Evolutionary conservation across 2,329 filamentous ascomycete species (phyloP), one percentile per base, ranked within the genome.

Genomic region (Ophiocordyceps camponoti-leonardi): DNA sequence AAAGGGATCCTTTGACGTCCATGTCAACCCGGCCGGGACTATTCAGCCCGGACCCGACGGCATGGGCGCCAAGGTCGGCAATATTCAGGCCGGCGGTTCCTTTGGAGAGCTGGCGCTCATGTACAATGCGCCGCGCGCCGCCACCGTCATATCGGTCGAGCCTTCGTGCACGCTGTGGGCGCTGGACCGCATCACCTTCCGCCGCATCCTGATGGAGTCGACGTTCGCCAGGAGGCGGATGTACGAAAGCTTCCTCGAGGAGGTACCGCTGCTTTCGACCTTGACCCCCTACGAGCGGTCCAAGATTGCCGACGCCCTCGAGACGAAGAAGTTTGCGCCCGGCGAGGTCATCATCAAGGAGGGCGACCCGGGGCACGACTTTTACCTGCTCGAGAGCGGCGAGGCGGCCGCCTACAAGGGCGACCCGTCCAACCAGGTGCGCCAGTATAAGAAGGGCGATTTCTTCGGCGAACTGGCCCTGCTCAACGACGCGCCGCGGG

Each of bases 101-200:
- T 98, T 98, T 63, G 92, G 92, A 55, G 92, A 98, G 67, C 73
- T 98, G 47, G 92, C 92, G 13, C 72, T 98, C 56, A 96, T 98
- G 92, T 96, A 98, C 69, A 95, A 96, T 58, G 87, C 92, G 20
- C 92, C 92, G 23, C 86, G 92, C 58, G 92, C 92, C 40, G 92
- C 92, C 4, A 96, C 92, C 0, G 86, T 98, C 49, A 76, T 93
- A 49, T 94, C 86, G 28, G 79, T 82, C 13, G 85, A 93, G 56
- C 61, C 81, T 3, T 68, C 75, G 31, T 88, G 83, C 57, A 88
- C 83, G 4, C 73, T 98, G 11, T 98, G 92, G 92, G 87, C 87
- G 19, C 72, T 98, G 44, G 92, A 98, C 60, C 86, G 92, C 45
- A 75, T 95, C 50, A 98, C 92, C 11, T 98, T 98, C 73, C 86